Percentiles rank a stretch among this genome's conserved stretches.
These are phyloP conservation scores for Pseudognaphalium luteoalbum DNA, from an alignment of 129 eudicot species.

Conservation along the genomic window DNA sequence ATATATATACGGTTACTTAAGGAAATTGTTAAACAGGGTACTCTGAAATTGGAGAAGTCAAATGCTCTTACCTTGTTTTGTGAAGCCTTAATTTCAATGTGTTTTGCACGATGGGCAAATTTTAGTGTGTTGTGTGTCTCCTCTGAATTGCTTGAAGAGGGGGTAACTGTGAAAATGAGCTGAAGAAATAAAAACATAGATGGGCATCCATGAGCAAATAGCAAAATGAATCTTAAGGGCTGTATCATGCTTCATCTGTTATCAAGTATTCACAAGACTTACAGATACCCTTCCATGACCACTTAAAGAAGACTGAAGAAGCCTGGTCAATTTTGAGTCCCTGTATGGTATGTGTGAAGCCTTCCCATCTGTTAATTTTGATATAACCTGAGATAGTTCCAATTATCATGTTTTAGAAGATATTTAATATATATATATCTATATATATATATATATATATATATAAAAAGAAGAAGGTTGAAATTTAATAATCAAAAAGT, in stretches of 20 bases:
- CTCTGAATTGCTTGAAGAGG: slow-evolving; percentile 79
- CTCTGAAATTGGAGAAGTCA: background rate
- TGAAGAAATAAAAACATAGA: slow-evolving; percentile 18
- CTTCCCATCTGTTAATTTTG: slow-evolving; percentile 78
- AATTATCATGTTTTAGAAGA: background rate
- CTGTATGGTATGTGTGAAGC: slow-evolving; percentile 74
- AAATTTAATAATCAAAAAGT: background rate
- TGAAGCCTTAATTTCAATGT: slow-evolving; percentile 80
- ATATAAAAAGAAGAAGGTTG: too few species aligned
- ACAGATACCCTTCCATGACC: slow-evolving; percentile 92
- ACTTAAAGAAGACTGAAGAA: slow-evolving; percentile 80
- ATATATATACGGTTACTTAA: slow-evolving; percentile 10
- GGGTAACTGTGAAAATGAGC: slow-evolving; percentile 80
- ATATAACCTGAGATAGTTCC: slow-evolving; percentile 53
- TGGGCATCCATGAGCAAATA: background rate
- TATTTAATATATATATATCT: too few species aligned
- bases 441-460: too few species aligned
- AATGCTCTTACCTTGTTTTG: slow-evolving; percentile 61
- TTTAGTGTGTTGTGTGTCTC: slow-evolving; percentile 87
- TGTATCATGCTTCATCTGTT: background rate
- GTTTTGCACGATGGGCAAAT: slow-evolving; percentile 91
- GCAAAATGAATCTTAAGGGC: slow-evolving; percentile 2
- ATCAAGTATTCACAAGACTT: slow-evolving; percentile 35
- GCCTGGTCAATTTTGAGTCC: slow-evolving; percentile 80
- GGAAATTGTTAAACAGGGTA: slow-evolving; percentile 6